Percentiles rank a stretch among this genome's conserved stretches.
These are phyloP conservation scores for Phaeoacremonium minimum DNA, from an alignment of 2,329 filamentous ascomycete species.

Conservation along the genomic window DNA sequence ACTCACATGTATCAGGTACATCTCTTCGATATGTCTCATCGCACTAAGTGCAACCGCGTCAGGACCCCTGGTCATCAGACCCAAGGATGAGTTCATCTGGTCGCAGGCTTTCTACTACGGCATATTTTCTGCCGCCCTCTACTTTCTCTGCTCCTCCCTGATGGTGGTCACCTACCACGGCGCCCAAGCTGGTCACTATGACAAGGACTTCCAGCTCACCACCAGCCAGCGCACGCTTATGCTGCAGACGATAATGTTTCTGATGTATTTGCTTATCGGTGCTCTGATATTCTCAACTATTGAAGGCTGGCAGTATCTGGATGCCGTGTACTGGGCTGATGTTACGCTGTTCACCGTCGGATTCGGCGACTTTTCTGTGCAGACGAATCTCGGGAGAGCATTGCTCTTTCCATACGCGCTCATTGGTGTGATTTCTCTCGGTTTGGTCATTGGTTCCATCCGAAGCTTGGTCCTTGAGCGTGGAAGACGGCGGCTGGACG, in stretches of 20 bases:
- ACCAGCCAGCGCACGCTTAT: slow-evolving; percentile 83
- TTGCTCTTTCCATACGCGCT: slow-evolving; percentile 81
- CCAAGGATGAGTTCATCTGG: slow-evolving; percentile 50
- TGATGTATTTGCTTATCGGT: slow-evolving; percentile 75
- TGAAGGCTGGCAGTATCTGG: slow-evolving; percentile 72
- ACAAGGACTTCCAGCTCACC: slow-evolving; percentile 73
- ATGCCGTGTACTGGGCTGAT: slow-evolving; percentile 76
- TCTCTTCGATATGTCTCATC: slow-evolving; percentile 61
- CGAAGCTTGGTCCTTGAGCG: slow-evolving; percentile 60
- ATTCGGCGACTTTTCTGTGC: slow-evolving; percentile 50
- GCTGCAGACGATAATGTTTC: slow-evolving; percentile 82
- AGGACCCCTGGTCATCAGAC: slow-evolving; percentile 45
- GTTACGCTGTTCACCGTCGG: slow-evolving; percentile 64
- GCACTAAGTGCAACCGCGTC: slow-evolving; percentile 62
- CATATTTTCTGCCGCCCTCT: slow-evolving; percentile 73
- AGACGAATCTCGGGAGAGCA: slow-evolving; percentile 55
- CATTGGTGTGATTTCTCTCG: slow-evolving; percentile 77
- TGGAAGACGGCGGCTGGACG: slow-evolving; percentile 47
- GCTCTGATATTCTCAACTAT: slow-evolving; percentile 70
- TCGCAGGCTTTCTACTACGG: slow-evolving; percentile 87
- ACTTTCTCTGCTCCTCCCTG: slow-evolving; percentile 72
- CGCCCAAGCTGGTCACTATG: slow-evolving; percentile 65
- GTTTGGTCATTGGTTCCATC: slow-evolving; percentile 78
- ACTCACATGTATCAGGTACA: slow-evolving; percentile 43
- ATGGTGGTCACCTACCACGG: slow-evolving; percentile 78